These are phyloP conservation scores for Malbranchea cinnamomea DNA, from an alignment of 2,329 filamentous ascomycete genomes.

Conservation along the genomic window DNA sequence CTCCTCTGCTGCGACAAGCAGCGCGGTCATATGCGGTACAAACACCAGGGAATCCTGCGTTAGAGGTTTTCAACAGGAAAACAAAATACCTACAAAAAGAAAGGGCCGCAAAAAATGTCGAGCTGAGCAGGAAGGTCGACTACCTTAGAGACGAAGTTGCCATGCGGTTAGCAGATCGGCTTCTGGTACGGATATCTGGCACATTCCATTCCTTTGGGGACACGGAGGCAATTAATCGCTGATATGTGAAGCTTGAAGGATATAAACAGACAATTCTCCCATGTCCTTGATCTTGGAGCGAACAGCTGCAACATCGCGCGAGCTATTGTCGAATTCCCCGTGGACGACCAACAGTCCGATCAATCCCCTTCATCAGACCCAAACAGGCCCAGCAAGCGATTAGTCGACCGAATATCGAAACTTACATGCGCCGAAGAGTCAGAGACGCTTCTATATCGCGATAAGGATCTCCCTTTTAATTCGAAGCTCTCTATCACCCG, in stretches of 20 bases:
- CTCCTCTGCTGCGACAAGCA: slow-evolving; percentile 11
- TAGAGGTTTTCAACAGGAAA: slow-evolving; percentile 81
- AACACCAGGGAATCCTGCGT: slow-evolving; percentile 57
- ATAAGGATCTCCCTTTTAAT: slow-evolving; percentile 53
- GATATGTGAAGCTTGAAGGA: slow-evolving; percentile 41
- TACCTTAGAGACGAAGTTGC: slow-evolving; percentile 92
- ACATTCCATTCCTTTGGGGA: neutral
- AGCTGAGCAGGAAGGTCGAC: slow-evolving; percentile 65
- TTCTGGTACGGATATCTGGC: slow-evolving; percentile 44
- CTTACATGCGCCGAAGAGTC: slow-evolving; percentile 76
- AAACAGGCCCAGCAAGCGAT: too few species aligned
- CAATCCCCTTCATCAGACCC: too few species aligned
- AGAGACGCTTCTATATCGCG: slow-evolving; percentile 60
- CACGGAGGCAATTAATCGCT: slow-evolving; percentile 1
- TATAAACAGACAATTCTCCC: slow-evolving; percentile 75
- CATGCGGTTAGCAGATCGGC: slow-evolving; percentile 63
- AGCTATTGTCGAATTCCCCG: slow-evolving; percentile 56
- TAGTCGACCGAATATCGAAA: slow-evolving; percentile 55
- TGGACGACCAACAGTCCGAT: slow-evolving; percentile 28
- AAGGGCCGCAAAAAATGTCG: slow-evolving; percentile 55
- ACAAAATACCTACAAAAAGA: slow-evolving; percentile 89
- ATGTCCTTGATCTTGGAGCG: slow-evolving; percentile 81
- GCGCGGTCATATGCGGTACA: slow-evolving; percentile 58
- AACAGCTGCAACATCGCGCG: slow-evolving; percentile 91
- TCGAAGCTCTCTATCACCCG: slow-evolving; percentile 55